Evolutionary conservation across 768 basidiomycete genomes (phyloP).

Genomic region (Saitozyma sp.): DNA sequence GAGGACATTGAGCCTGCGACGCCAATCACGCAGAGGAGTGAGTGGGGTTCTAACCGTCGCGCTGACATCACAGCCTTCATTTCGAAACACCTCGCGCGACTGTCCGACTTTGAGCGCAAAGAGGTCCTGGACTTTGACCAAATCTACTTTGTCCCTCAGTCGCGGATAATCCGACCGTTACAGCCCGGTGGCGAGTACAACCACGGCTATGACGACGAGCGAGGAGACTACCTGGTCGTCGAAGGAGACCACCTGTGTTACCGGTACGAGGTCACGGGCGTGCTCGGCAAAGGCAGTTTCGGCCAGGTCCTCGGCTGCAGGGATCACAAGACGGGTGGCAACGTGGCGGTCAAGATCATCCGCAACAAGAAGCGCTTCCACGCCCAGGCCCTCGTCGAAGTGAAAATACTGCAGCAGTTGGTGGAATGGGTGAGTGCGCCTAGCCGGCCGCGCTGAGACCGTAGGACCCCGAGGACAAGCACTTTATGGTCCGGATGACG

Average conservation of each 20-base stretch:
- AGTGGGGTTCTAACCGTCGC: not conserved
- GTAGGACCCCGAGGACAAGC: constrained; percentile 93
- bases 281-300: constrained; percentile 96
- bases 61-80: constrained; percentile 47
- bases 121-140: constrained; percentile 84
- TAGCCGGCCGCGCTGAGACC: constrained; percentile 1
- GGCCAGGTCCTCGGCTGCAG: constrained; percentile 95
- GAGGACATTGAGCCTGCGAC: constrained; percentile 75
- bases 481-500: constrained; percentile 96
- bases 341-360: constrained; percentile 99
- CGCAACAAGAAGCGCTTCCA: constrained; percentile 99
- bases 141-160: constrained; percentile 63
- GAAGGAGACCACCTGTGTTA: constrained; percentile 90
- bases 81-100: constrained; percentile 59
- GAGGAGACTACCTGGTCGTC: constrained; percentile 92
- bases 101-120: constrained; percentile 85
- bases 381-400: constrained; percentile 97
- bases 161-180: constrained; percentile 20
- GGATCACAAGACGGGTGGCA: constrained; percentile 89
- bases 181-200: constrained; percentile 61
- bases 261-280: constrained; percentile 91
- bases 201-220: constrained; percentile 94
- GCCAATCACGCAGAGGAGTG: constrained; percentile 70
- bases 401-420: constrained; percentile 94
- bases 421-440: constrained; percentile 81